Evolutionary conservation across 2,329 filamentous ascomycete species (phyloP).

Genomic region (Fusarium torreyae): DNA sequence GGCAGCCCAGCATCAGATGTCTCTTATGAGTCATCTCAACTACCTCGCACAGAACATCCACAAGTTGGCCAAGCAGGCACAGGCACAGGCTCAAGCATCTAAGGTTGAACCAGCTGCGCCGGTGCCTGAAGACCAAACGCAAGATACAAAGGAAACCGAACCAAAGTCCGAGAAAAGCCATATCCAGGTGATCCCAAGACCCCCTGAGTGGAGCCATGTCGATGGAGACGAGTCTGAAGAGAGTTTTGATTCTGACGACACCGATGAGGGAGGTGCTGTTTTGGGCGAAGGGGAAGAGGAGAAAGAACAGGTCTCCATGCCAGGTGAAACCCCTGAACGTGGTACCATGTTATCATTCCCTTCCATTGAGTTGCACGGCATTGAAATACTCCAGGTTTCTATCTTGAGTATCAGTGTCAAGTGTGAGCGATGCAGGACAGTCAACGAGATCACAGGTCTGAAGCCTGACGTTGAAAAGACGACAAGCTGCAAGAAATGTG

Average conservation of each 20-base stretch:
- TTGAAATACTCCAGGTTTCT: slow-evolving; percentile 81
- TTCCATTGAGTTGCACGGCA: slow-evolving; percentile 80
- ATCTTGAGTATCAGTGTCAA: slow-evolving; percentile 80
- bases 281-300: slow-evolving; percentile 51
- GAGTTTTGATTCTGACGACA: slow-evolving; percentile 61
- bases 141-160: slow-evolving; percentile 9
- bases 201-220: slow-evolving; percentile 79
- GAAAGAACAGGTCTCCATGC: slow-evolving; percentile 37
- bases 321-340: slow-evolving; percentile 64
- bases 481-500: slow-evolving; percentile 72
- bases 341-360: slow-evolving; percentile 87
- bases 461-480: slow-evolving; percentile 68
- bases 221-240: slow-evolving; percentile 65
- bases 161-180: slow-evolving; percentile 68
- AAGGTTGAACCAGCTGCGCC: slow-evolving; percentile 37
- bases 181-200: slow-evolving; percentile 79
- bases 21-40: slow-evolving; percentile 81
- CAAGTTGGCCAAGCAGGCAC: slow-evolving; percentile 70
- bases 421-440: slow-evolving; percentile 83
- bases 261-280: slow-evolving; percentile 60
- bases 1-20: slow-evolving; percentile 70
- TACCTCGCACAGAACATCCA: slow-evolving; percentile 81
- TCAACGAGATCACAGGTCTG: slow-evolving; percentile 78
- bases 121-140: slow-evolving; percentile 16
- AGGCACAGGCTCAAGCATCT: slow-evolving; percentile 63